A percentile compares a stretch with the other conserved stretches of the same genome.
Evolutionary conservation across 2,329 filamentous ascomycete species (phyloP).

Genomic region (Ophiostoma piceae): DNA sequence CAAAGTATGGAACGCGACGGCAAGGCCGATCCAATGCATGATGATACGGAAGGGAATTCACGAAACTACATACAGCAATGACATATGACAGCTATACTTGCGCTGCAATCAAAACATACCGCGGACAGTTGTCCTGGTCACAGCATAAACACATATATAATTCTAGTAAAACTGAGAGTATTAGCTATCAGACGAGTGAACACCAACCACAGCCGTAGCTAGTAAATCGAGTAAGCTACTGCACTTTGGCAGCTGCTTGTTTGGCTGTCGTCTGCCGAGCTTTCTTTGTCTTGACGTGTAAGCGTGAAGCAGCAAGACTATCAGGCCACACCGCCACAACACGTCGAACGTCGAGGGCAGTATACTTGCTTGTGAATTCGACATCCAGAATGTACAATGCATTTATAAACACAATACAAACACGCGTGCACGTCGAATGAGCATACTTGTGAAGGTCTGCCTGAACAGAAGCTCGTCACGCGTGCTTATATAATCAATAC

Average conservation of each 20-base stretch:
- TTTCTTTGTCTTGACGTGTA: not conserved
- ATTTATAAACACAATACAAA: no score
- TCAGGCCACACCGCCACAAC: not conserved
- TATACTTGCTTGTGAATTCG: not conserved
- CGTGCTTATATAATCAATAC: not conserved
- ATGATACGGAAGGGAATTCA: not conserved
- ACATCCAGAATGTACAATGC: no score
- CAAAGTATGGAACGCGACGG: not conserved
- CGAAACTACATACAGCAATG: conserved; percentile 10
- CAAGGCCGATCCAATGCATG: not conserved
- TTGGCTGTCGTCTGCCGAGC: not conserved
- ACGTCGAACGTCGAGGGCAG: not conserved
- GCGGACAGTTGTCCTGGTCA: not conserved
- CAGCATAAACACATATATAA: not conserved
- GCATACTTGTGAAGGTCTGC: no score
- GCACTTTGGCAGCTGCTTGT: not conserved
- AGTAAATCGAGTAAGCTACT: not conserved
- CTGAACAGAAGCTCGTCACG: not conserved
- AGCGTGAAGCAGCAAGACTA: not conserved
- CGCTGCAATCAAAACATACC: not conserved
- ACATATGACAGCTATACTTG: conserved; percentile 12
- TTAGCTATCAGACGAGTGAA: not conserved
- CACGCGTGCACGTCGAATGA: no score
- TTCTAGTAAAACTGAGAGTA: not conserved
- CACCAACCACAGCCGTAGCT: not conserved